Evolutionary conservation across 2,329 filamentous ascomycete genomes (phyloP).

Genomic region (Lanzia echinophila): DNA sequence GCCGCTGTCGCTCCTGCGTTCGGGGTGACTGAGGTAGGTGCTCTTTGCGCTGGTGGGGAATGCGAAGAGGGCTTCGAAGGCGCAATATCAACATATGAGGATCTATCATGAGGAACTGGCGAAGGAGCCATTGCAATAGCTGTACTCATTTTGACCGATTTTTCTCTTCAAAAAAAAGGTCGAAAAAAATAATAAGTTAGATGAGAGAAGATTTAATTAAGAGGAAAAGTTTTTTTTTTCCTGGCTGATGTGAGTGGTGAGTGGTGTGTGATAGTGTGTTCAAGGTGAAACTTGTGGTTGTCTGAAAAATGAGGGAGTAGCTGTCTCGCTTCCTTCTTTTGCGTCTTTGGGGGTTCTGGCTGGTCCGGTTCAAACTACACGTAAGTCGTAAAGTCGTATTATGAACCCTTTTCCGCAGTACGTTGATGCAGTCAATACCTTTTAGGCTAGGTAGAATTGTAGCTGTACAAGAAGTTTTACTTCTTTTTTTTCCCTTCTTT

Average conservation of each 20-base stretch:
- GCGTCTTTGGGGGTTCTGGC: neutral
- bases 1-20: conserved; percentile 34
- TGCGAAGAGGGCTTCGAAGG: conserved; percentile 29
- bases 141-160: conserved; percentile 51
- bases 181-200: neutral
- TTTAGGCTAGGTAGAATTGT: neutral
- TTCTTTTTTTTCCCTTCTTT: neutral
- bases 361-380: neutral
- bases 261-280: neutral
- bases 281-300: conserved; percentile 9
- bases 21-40: conserved; percentile 34
- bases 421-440: neutral
- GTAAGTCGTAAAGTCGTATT: neutral
- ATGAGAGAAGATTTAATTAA: neutral
- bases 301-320: conserved; percentile 4
- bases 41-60: conserved; percentile 26
- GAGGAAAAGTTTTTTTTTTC: neutral
- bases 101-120: conserved; percentile 59
- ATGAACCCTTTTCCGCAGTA: neutral
- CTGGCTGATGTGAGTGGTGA: neutral
- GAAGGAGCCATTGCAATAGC: conserved; percentile 63
- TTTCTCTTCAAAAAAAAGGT: neutral
- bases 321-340: conserved; percentile 7
- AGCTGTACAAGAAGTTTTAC: neutral
- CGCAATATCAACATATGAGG: conserved; percentile 47